These are phyloP conservation scores for Zizania palustris DNA, from an alignment of 202 grass and related monocot species.

Conservation along the genomic window DNA sequence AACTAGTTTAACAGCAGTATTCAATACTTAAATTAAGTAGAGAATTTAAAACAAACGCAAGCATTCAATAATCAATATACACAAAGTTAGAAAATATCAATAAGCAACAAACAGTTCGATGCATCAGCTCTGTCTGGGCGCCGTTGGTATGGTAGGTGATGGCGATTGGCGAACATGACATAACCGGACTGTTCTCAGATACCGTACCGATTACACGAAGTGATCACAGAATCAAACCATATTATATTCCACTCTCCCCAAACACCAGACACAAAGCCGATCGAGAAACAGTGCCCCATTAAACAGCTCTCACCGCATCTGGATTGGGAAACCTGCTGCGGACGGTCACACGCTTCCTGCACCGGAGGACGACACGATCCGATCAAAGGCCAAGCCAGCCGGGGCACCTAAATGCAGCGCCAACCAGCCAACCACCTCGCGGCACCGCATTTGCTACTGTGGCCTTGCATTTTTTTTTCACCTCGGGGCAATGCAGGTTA, in stretches of 20 bases:
- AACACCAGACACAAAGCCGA: not conserved
- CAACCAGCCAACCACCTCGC: constrained; percentile 44
- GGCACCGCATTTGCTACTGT: constrained; percentile 45
- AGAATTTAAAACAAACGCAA: no score
- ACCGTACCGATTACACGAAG: no score
- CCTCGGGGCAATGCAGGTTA: constrained; percentile 27
- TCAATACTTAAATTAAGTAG: no score
- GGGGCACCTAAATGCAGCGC: constrained; percentile 9
- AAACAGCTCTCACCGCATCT: not conserved
- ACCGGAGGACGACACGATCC: constrained; percentile 47
- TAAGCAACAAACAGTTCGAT: no score
- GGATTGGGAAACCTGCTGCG: not conserved
- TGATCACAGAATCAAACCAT: no score
- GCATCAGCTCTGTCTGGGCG: no score
- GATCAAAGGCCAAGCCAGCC: not conserved
- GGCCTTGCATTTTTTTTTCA: not conserved
- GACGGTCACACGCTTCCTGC: not conserved
- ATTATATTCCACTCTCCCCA: not conserved
- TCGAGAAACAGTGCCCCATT: not conserved
- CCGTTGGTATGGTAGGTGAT: no score
- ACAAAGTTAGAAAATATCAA: no score
- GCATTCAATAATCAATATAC: no score
- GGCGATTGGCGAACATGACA: no score
- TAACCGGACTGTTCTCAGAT: no score
- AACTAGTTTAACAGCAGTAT: no score